These are phyloP conservation scores for Backusella mclennaniae DNA, from an alignment of 192 early-diverging fungal species.

Conservation along the genomic window DNA sequence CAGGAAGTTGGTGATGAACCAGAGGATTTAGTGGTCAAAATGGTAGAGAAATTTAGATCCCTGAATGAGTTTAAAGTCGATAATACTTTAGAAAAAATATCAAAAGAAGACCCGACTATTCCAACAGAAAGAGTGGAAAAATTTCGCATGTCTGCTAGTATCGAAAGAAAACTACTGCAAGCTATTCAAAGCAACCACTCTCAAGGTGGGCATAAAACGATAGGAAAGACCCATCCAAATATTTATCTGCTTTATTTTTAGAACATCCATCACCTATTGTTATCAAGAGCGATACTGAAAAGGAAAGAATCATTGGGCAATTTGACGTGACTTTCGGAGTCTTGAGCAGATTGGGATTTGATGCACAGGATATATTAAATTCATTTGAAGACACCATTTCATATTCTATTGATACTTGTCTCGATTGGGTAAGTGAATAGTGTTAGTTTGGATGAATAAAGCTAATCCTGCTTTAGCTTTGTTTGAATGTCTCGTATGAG, in stretches of 20 bases:
- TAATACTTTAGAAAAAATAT: not conserved
- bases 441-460: not conserved
- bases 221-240: not conserved
- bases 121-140: not conserved
- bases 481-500: slow-evolving; percentile 37
- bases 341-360: slow-evolving; percentile 46
- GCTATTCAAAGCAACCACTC: not conserved
- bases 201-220: not conserved
- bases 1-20: not conserved
- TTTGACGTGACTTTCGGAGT: slow-evolving; percentile 47
- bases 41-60: slow-evolving; percentile 3
- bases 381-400: slow-evolving; percentile 40
- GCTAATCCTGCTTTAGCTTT: slow-evolving; percentile 33
- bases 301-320: slow-evolving; percentile 40
- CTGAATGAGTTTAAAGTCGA: slow-evolving; percentile 6
- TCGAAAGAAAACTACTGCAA: slow-evolving; percentile 3
- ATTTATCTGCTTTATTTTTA: not conserved
- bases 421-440: slow-evolving; percentile 51
- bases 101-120: not conserved
- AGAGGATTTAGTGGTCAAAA: not conserved
- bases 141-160: not conserved
- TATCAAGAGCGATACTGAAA: slow-evolving; percentile 13
- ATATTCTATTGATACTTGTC: slow-evolving; percentile 36
- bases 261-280: not conserved
- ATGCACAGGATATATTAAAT: slow-evolving; percentile 39